Percentiles rank a stretch among this genome's conserved stretches.
phyloP scores from a whole-genome alignment of 1,139 yeast genomes.

The Yamadazyma dushanensis region DNA sequence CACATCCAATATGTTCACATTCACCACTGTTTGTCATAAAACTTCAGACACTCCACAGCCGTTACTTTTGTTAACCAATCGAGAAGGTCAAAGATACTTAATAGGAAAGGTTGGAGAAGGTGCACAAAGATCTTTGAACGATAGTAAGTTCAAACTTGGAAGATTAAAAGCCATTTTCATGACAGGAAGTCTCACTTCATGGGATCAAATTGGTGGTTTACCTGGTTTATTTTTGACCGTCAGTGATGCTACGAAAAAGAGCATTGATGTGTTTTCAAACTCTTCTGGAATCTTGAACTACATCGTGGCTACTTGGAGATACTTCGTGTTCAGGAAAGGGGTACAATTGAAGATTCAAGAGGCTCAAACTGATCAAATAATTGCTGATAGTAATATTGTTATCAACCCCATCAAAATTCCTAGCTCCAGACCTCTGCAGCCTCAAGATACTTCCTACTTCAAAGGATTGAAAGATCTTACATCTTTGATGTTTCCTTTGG shows the following conservation, averaged over 20 bases:
- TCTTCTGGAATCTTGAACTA: conserved; percentile 46
- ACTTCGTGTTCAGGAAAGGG: conserved; percentile 84
- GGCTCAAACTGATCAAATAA: conserved; percentile 32
- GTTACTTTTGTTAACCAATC: conserved; percentile 48
- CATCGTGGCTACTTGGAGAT: conserved; percentile 78
- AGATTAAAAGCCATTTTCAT: conserved; percentile 67
- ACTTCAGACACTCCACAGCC: conserved; percentile 65
- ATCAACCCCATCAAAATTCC: conserved; percentile 52
- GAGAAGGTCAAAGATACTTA: conserved; percentile 60
- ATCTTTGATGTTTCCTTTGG: conserved; percentile 52
- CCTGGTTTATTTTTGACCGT: conserved; percentile 86
- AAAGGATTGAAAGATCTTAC: conserved; percentile 32
- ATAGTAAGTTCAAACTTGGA: conserved; percentile 51
- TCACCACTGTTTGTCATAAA: conserved; percentile 53
- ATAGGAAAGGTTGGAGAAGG: conserved; percentile 89
- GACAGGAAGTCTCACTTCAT: conserved; percentile 64
- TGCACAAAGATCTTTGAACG: conserved; percentile 68
- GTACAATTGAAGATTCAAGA: conserved; percentile 52
- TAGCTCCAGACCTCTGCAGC: not conserved
- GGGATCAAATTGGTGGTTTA: conserved; percentile 82
- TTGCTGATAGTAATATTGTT: conserved; percentile 52
- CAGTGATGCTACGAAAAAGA: conserved; percentile 74
- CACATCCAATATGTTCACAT: conserved; percentile 31
- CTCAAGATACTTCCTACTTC: conserved; percentile 2
- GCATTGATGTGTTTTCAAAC: conserved; percentile 39